Evolutionary conservation across 805 yeast genomes (phyloP).

Genomic region (Hanseniaspora meyeri): DNA sequence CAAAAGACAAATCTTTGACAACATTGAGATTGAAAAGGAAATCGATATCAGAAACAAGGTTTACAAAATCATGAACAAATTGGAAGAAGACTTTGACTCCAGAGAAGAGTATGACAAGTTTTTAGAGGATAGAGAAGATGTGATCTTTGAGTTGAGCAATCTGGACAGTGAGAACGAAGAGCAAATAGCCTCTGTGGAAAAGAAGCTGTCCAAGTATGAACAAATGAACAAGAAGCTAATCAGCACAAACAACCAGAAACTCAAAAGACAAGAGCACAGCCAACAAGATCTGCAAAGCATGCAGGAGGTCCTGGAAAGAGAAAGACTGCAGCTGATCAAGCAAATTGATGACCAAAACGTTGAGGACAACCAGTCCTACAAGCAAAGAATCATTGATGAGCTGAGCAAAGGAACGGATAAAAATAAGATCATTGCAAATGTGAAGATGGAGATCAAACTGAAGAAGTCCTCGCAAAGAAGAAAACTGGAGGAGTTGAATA

Average conservation of each 20-base stretch:
- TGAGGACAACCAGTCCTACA: conserved; percentile 31
- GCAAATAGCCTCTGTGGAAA: conserved; percentile 58
- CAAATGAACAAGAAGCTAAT: conserved; percentile 63
- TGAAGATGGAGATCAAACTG: conserved; percentile 38
- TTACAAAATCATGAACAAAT: conserved; percentile 63
- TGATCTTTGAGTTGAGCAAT: conserved; percentile 44
- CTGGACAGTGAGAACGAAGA: conserved; percentile 44
- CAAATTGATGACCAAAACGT: conserved; percentile 46
- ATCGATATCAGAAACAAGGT: conserved; percentile 81
- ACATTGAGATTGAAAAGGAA: conserved; percentile 77
- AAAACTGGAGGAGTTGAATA: conserved; percentile 33
- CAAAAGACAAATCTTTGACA: conserved; percentile 87
- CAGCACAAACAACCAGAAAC: conserved; percentile 62
- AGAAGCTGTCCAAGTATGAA: conserved; percentile 55
- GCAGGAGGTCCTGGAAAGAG: conserved; percentile 43
- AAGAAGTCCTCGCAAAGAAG: conserved; percentile 57
- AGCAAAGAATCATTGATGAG: conserved; percentile 43
- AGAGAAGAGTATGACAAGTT: conserved; percentile 59
- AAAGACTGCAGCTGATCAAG: conserved; percentile 33
- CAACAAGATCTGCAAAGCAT: conserved; percentile 52
- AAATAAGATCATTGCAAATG: conserved; percentile 39
- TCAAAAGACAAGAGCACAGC: conserved; percentile 46
- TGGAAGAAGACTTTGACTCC: conserved; percentile 54
- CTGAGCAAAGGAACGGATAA: conserved; percentile 36
- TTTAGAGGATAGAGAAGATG: conserved; percentile 70